Base-by-base conservation (phyloP, 192 early-diverging fungal genomes). In the Linnemannia zychae region DNA sequence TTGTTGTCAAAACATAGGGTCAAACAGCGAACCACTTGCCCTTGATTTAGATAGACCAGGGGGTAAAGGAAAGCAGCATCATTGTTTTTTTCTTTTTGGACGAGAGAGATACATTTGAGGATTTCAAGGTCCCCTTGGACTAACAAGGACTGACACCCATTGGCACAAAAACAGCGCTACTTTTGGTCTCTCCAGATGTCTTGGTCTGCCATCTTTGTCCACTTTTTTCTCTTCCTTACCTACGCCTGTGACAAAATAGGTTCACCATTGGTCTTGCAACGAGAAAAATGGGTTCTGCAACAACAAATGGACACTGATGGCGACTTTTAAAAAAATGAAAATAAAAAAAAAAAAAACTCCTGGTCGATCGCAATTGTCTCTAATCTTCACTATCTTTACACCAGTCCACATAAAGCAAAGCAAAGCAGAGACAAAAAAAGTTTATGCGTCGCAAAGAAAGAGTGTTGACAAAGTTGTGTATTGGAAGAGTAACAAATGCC, bases 121-220 rank as follows among this genome's bases (percentile, higher is more conserved):
- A 63, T 63, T 63, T 33, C 57, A 31, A 31, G 57, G 57, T 63
- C 57, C 57, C 28, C 28, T 63, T 63, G 57, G 57, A 63, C 57
- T n/a, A 7, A 63, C 12, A 44, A 6, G 4, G 40, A 44, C 40
- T 44, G 40, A 44, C 40, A 44, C 40, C 9, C 40, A 9, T 3
- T 11, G 24, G 24, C 12, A 63, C 52, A 7, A 52, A 57, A 57
- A 57, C 52, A 24, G n/a, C 11, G 24, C 12, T 33, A 15, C 57
- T 13, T 63, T 4, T 31, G 0, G 9, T 24, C 11, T 9, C 15
- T 24, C 28, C 13, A 63, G 3, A 16, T 63, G 57, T 33, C 57
- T 63, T 63, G 57, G 24, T 63, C 57, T 63, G 57, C 57, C 57
- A 63, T 60, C 28, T 16, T 63, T 31, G 57, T 63, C 57, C 2